These are phyloP conservation scores for Phytophthora multivora DNA, from an alignment of 352 stramenopile species.

Conservation along the genomic window DNA sequence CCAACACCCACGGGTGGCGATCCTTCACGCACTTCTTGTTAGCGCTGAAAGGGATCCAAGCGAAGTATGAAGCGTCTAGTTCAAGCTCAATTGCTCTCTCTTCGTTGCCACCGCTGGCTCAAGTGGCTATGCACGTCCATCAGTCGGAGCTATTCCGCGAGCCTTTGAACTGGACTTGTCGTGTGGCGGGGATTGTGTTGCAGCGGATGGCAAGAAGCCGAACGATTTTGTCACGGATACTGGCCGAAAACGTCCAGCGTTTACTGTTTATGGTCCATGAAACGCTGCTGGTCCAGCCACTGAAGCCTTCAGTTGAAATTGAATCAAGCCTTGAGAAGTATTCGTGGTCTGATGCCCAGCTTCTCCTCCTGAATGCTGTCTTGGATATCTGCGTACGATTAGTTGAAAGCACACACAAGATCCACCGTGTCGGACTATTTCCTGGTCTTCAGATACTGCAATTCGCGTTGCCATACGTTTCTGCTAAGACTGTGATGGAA, in stretches of 20 bases:
- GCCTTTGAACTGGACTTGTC: constrained; percentile 70
- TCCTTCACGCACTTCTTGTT: constrained; percentile 74
- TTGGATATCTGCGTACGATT: constrained; percentile 76
- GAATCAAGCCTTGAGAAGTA: constrained; percentile 19
- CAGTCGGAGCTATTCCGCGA: constrained; percentile 46
- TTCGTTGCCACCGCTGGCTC: constrained; percentile 29
- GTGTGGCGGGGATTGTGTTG: constrained; percentile 70
- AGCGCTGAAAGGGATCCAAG: constrained; percentile 60
- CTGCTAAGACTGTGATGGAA: constrained; percentile 46
- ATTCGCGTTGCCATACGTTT: constrained; percentile 51
- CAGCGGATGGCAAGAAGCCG: constrained; percentile 77
- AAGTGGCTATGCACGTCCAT: constrained; percentile 27
- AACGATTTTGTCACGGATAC: constrained; percentile 70
- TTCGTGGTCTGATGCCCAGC: constrained; percentile 64
- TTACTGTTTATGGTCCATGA: constrained; percentile 73
- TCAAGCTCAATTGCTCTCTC: constrained; percentile 5
- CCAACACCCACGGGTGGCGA: constrained; percentile 58
- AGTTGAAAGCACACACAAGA: constrained; percentile 79
- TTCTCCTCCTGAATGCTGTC: constrained; percentile 74
- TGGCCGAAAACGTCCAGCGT: constrained; percentile 84
- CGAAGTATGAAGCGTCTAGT: constrained; percentile 52
- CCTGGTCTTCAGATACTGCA: constrained; percentile 77
- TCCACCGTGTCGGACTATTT: constrained; percentile 68
- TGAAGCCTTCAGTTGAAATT: constrained; percentile 13
- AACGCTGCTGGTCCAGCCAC: constrained; percentile 49